Evolutionary conservation across 768 basidiomycete genomes (phyloP), one percentile per base, ranked within the genome.

Genomic region (Sistotremastrum suecicum): DNA sequence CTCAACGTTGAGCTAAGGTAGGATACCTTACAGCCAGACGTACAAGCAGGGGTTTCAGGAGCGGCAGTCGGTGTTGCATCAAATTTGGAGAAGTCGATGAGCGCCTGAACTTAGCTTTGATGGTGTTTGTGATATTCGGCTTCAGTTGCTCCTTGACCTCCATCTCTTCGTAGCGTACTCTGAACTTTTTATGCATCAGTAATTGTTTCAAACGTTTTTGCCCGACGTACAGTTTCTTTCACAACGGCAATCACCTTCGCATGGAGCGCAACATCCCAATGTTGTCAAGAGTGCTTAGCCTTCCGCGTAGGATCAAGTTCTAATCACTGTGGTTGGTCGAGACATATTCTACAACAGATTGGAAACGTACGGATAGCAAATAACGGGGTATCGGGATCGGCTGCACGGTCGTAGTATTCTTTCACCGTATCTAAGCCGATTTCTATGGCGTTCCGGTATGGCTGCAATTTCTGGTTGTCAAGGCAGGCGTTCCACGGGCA

Each of bases 331-430:
- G 20, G 20, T 20, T 2, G 2, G 10, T 35, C n/a, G 40, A 37
- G 41, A 41, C n/a, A 34, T n/a, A 51, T 32, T 34, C 29, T 28
- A 29, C 37, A 29, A 39, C 20, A 29, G 33, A 41, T 31, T 28
- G 20, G 51, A 20, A 20, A 50, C 60, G 7, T 44, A 67, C 61
- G 49, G 55, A 68, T 63, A 1, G 59, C 49, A 31, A 66, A 46
- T 7, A 62, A 54, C 45, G 20, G 20, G 20, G 62, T 62, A 50
- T 60, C 50, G 5, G 52, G 54, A 1, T 54, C 42, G 2, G 55
- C 48, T 1, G 57, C 59, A 48, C 59, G 57, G 28, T 61, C 30
- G 47, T 64, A 64, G 42, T 66, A 66, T 5, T 58, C 53, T 1
- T 47, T 43, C 12, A 66, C 48, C 32, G 63, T 65, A 2, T 4